Percentiles rank a stretch among this genome's conserved stretches.
These are phyloP conservation scores for Falciphora oryzae DNA, from an alignment of 2,329 filamentous ascomycete genomes.

Conservation along the genomic window DNA sequence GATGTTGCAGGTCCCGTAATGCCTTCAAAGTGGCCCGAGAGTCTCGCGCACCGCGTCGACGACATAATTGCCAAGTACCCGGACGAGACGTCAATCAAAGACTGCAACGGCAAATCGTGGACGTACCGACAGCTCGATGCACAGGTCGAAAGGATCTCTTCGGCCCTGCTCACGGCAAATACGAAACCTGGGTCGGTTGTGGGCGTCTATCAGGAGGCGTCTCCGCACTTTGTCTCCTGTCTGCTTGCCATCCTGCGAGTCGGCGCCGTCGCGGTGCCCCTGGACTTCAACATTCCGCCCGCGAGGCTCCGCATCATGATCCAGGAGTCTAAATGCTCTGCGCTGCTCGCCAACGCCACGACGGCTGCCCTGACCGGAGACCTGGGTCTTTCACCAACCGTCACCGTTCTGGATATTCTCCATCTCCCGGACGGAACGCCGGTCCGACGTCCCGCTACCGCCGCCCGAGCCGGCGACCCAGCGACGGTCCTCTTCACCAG, in stretches of 20 bases:
- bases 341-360: no score
- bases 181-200: conserved; percentile 24
- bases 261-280: conserved; percentile 32
- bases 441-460: no score
- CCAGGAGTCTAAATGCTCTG: no score
- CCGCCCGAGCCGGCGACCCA: no score
- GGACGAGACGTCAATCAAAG: conserved; percentile 16
- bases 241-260: conserved; percentile 35
- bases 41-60: conserved; percentile 29
- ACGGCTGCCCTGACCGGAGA: no score
- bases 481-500: conserved; percentile 27
- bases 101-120: conserved; percentile 15
- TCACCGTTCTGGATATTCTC: no score
- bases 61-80: conserved; percentile 22
- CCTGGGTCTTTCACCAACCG: no score
- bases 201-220: conserved; percentile 33
- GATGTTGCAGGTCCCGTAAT: no score
- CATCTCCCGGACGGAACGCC: no score
- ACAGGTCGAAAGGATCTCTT: no score
- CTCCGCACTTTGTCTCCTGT: conserved; percentile 27
- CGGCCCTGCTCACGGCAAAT: no score
- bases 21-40: conserved; percentile 30
- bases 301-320: conserved; percentile 26
- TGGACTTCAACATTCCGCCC: conserved; percentile 30
- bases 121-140: conserved; percentile 31